Evolutionary conservation across 2,329 filamentous ascomycete genomes (phyloP), one percentile per base, ranked within the genome.

Genomic region (Phoma sp.): DNA sequence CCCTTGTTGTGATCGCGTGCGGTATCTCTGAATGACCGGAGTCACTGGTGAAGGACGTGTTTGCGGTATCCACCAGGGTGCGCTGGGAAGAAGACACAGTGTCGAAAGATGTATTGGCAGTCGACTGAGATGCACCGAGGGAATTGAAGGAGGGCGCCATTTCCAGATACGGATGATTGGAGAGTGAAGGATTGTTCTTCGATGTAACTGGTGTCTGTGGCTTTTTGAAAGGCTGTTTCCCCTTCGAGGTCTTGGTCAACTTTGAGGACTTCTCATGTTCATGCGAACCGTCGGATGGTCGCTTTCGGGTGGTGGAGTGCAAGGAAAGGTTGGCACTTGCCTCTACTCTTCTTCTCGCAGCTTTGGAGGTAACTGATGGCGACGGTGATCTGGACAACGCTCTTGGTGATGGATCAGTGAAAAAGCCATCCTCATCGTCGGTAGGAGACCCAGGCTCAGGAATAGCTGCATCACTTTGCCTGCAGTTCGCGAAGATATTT

Each of bases 41-140:
- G 15, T 69, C 57, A 1, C 59, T 62, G 1, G 59, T 63, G 34
- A 74, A 74, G 2, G 68, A 70, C 0, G 65, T 71, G 7, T 62
- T 65, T 1, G 54, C 57, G 1, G 62, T 64, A 20, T 53, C 58
- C 12, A 49, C 29, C 7, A 57, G 57, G 1, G 61, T 66, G 36
- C 60, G 56, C 38, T 72, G 67, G 4, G 67, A 66, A 4, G 70
- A 72, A 9, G 51, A 55, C 2, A 56, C 42, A 4, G 53, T 61
- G n/a, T 57, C 40, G 46, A 72, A 71, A 0, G 70, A 69, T 1
- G 59, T 66, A 14, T 65, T 64, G 7, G 47, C 52, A 0, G 67
- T 66, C 9, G 62, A 61, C 29, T 52, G 47, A 10, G 49, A 54
- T n/a, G 55, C 17, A 21, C 20, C 34, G 1, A 39, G 17, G 11